Conservation (phyloP, 169 alveolate genomes). For the Babesia ovis region DNA sequence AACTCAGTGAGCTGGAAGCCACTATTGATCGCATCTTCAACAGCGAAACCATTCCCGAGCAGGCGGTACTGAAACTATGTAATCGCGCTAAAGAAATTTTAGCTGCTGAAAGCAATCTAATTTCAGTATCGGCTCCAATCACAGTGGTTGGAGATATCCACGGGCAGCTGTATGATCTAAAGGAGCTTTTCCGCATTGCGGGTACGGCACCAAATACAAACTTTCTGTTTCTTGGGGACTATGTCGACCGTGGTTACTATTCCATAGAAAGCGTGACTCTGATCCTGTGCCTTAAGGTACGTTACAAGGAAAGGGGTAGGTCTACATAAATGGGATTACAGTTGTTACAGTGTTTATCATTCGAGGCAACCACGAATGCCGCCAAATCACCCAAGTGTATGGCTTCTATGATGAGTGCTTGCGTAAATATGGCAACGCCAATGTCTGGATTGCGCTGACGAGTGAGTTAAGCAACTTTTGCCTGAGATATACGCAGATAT, state of each 20-base stretch:
- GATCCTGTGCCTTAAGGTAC: conserved; percentile 89
- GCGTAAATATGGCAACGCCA: conserved; percentile 93
- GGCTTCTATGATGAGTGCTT: conserved; percentile 97
- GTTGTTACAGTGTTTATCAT: conserved; percentile 81
- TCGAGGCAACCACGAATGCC: conserved; percentile 96
- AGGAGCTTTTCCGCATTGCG: conserved; percentile 94
- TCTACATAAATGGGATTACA: no score
- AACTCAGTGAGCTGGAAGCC: conserved; percentile 39
- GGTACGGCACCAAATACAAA: conserved; percentile 92
- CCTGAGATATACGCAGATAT: conserved; percentile 72
- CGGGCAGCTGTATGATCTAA: conserved; percentile 95
- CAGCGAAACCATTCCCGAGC: conserved; percentile 55
- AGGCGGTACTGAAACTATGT: conserved; percentile 46
- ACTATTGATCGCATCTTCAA: conserved; percentile 40
- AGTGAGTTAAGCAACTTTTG: conserved; percentile 16
- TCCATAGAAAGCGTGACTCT: conserved; percentile 92
- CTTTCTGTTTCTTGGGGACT: conserved; percentile 97
- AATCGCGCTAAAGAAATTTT: conserved; percentile 56
- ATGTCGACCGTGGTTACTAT: conserved; percentile 97
- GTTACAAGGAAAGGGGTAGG: conserved; percentile 84
- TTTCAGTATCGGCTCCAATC: conserved; percentile 87
- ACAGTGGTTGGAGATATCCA: conserved; percentile 97
- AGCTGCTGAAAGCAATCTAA: conserved; percentile 40
- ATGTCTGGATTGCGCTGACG: conserved; percentile 95
- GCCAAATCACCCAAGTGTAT: conserved; percentile 95